A percentile compares a stretch with the other conserved stretches of the same genome.
Conservation (phyloP, 768 basidiomycete genomes). For the Pleurotus platypus region DNA sequence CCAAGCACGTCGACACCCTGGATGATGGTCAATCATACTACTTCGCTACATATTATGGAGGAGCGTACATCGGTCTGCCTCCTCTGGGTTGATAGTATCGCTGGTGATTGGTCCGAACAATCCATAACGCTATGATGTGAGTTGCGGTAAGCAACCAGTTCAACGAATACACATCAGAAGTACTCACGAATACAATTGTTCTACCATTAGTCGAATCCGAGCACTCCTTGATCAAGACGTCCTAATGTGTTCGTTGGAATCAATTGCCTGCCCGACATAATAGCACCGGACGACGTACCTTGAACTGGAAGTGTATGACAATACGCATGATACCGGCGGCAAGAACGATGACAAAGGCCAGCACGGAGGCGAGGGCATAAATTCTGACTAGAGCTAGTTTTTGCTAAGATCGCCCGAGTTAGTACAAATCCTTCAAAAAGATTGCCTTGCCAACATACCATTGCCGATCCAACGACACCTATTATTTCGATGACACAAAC, state of each 20-base stretch:
- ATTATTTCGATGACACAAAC: slow-evolving; percentile 50
- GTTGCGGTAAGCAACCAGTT: not conserved
- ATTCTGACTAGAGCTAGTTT: slow-evolving; percentile 46
- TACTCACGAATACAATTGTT: slow-evolving; percentile 33
- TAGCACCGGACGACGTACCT: slow-evolving; percentile 35
- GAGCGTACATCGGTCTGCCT: slow-evolving; percentile 46
- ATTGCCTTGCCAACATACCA: slow-evolving; percentile 35
- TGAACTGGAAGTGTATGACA: slow-evolving; percentile 64
- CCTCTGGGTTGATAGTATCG: slow-evolving; percentile 22
- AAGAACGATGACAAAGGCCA: slow-evolving; percentile 44
- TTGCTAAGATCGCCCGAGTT: slow-evolving; percentile 37
- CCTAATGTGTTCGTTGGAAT: slow-evolving; percentile 27
- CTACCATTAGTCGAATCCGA: slow-evolving; percentile 29
- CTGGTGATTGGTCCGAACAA: slow-evolving; percentile 47
- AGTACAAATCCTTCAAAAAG: not conserved
- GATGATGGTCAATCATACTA: not conserved
- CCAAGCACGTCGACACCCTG: slow-evolving; percentile 66
- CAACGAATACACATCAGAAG: not conserved
- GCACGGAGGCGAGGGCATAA: slow-evolving; percentile 49
- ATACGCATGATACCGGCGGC: slow-evolving; percentile 52
- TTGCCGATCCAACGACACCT: slow-evolving; percentile 46
- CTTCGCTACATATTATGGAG: not conserved
- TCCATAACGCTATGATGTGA: slow-evolving; percentile 36
- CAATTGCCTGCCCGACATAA: not conserved
- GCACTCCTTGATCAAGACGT: slow-evolving; percentile 58